A percentile compares a stretch with the other conserved stretches of the same genome.
phyloP scores from a whole-genome alignment of 371 early-diverging fungal genomes.

The Funneliformis caledonium region DNA sequence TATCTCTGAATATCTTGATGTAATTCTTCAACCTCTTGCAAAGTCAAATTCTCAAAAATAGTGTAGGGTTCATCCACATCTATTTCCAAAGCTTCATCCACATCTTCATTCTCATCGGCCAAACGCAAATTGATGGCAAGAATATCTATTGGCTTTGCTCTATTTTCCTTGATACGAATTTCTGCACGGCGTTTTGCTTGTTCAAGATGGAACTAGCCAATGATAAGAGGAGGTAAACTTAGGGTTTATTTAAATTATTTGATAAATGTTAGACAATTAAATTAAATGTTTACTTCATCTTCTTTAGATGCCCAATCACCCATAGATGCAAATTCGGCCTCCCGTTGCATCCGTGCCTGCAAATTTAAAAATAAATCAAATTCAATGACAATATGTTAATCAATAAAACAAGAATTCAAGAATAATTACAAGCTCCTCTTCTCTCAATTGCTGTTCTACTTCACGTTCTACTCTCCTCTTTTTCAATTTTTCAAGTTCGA shows the following conservation, averaged over 20 bases:
- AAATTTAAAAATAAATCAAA: not conserved
- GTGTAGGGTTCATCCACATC: conserved; percentile 88
- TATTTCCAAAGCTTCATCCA: conserved; percentile 66
- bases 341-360: conserved; percentile 64
- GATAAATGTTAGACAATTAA: not conserved
- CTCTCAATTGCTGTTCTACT: conserved; percentile 76
- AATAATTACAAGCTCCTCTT: conserved; percentile 73
- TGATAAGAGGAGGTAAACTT: not conserved
- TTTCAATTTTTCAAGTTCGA: conserved; percentile 82
- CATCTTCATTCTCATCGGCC: conserved; percentile 69
- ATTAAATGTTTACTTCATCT: conserved; percentile 59
- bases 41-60: conserved; percentile 75
- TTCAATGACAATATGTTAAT: not conserved
- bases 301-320: conserved; percentile 97
- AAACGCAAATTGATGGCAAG: conserved; percentile 87
- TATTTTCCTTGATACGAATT: conserved; percentile 84
- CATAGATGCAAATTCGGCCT: conserved; percentile 81
- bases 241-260: not conserved
- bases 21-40: conserved; percentile 76
- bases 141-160: conserved; percentile 92
- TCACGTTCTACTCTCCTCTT: conserved; percentile 83
- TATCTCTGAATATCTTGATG: conserved; percentile 87
- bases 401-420: not conserved
- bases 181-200: conserved; percentile 92
- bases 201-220: conserved; percentile 73